phyloP scores from a whole-genome alignment of 129 eudicot species.

The Chrysanthemum lavandulifolium region DNA sequence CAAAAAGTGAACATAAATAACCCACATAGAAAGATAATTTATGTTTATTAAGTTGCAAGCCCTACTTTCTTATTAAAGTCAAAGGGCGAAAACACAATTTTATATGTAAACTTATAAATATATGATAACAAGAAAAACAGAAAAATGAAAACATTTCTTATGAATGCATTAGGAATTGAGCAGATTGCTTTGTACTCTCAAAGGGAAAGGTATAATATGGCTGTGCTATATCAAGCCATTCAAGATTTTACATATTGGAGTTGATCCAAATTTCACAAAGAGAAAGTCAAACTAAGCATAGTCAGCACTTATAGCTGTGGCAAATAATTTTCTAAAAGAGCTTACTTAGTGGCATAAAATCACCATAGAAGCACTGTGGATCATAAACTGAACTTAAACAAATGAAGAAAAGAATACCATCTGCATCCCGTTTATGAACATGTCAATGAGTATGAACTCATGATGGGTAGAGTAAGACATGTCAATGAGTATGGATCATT shows the following conservation, averaged over 20 bases:
- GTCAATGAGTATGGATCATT: background rate
- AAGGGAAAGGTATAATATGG: too few relatives aligned
- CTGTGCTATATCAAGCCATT: background rate
- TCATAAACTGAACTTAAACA: background rate
- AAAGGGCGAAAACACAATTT: too few relatives aligned
- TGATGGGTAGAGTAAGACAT: background rate
- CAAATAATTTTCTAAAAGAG: background rate
- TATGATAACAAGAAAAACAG: too few relatives aligned
- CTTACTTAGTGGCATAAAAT: background rate
- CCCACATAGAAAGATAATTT: background rate
- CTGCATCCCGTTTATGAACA: slow-evolving; percentile 9
- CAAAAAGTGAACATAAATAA: too few relatives aligned
- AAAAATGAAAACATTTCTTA: too few relatives aligned
- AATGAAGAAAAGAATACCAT: background rate
- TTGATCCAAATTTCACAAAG: too few relatives aligned
- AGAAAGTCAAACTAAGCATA: background rate
- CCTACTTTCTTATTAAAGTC: too few relatives aligned
- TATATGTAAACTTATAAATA: too few relatives aligned
- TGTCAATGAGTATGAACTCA: slow-evolving; percentile 6
- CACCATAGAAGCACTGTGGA: background rate
- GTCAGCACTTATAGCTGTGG: background rate
- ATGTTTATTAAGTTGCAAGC: background rate
- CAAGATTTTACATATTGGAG: background rate
- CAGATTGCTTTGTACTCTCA: too few relatives aligned
- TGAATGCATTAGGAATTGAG: too few relatives aligned